phyloP scores from a whole-genome alignment of 2,329 filamentous ascomycete genomes.

The Cercospora canescens region DNA sequence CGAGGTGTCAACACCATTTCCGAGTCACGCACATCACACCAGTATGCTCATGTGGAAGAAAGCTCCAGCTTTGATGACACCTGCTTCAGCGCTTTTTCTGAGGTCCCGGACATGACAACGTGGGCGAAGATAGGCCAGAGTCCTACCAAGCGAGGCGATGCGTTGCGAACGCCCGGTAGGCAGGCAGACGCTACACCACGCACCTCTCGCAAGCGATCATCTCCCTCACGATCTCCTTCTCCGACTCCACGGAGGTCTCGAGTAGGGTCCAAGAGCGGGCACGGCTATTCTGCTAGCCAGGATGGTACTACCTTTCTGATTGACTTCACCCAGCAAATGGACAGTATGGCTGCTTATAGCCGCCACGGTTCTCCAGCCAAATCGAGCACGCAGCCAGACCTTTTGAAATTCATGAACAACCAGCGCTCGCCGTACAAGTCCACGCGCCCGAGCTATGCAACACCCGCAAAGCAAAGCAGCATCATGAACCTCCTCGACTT shows the following conservation, averaged over 20 bases:
- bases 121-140: constrained; percentile 70
- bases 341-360: constrained; percentile 51
- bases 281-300: constrained; percentile 45
- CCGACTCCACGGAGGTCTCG: constrained; percentile 54
- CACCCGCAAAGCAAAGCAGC: constrained; percentile 46
- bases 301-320: constrained; percentile 75
- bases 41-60: constrained; percentile 12
- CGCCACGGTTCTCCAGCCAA: constrained; percentile 56
- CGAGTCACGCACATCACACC: constrained; percentile 4
- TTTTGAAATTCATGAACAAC: constrained; percentile 44
- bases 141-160: constrained; percentile 41
- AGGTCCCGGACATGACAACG: constrained; percentile 81
- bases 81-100: constrained; percentile 85
- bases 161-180: constrained; percentile 25
- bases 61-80: constrained; percentile 59
- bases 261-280: constrained; percentile 37
- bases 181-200: constrained; percentile 49
- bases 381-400: constrained; percentile 49
- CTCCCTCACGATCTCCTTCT: constrained; percentile 45
- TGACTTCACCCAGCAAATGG: constrained; percentile 83
- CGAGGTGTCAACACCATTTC: background rate
- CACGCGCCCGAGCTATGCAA: constrained; percentile 36
- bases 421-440: constrained; percentile 46
- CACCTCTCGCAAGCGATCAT: constrained; percentile 48
- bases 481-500: constrained; percentile 80